Evolutionary conservation across 148 eudicot genomes (phyloP).

Genomic region (Persicaria maculosa): DNA sequence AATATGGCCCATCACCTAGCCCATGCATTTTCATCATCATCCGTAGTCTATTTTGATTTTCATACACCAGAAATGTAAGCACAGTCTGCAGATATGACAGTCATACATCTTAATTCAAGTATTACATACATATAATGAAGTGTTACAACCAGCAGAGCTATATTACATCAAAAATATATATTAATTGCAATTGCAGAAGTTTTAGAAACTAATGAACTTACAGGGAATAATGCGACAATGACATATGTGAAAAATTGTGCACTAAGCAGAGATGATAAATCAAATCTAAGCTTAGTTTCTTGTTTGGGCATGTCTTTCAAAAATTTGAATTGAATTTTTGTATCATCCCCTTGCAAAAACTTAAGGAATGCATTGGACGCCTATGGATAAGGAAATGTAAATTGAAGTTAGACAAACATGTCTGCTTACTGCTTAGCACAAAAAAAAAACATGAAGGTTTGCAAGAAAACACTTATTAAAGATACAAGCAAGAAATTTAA

Average conservation of each 20-base stretch:
- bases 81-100: constrained; percentile 41
- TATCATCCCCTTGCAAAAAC: constrained; percentile 38
- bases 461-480: background rate
- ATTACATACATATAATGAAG: background rate
- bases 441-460: background rate
- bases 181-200: background rate
- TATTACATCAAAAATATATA: background rate
- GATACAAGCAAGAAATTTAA: background rate
- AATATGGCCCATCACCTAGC: constrained; percentile 93
- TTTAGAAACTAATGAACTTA: constrained; percentile 31
- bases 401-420: background rate
- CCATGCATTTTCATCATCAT: constrained; percentile 99
- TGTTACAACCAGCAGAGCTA: background rate
- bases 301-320: constrained; percentile 96
- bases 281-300: constrained; percentile 45
- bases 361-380: constrained; percentile 81
- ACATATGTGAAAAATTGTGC: constrained; percentile 85
- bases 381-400: constrained; percentile 29
- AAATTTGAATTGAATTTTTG: constrained; percentile 59
- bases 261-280: constrained; percentile 70
- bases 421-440: background rate
- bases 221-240: constrained; percentile 70
- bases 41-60: constrained; percentile 78
- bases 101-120: background rate
- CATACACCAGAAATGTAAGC: constrained; percentile 69